Base-by-base conservation (phyloP, 2,329 filamentous ascomycete species). In the Monilinia fructicola region DNA sequence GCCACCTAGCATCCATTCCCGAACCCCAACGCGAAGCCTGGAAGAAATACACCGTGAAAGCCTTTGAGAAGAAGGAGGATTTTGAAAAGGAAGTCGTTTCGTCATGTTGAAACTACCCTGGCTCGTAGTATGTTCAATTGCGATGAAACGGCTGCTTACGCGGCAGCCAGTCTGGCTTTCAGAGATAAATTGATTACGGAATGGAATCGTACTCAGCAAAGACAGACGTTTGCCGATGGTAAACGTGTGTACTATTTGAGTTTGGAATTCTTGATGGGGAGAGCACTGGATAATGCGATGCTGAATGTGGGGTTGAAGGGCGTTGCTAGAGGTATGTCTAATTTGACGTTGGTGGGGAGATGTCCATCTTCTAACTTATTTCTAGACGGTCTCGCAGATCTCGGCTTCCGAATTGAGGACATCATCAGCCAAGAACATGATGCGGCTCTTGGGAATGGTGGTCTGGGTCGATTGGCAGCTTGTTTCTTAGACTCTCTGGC, bases 201-300 rank as follows among this genome's bases (percentile, higher is more conserved):
- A 73, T 99, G 95, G 95, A 99, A 98, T 82, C 93, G 90, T 80
- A 99, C 95, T 56, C 95, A 99, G 81, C 95, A 99, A 82, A 89
- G 90, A 69, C 95, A 99, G 80, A 97, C 94, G 0, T 92, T 91
- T 74, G 84, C 86, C 67, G 95, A 98, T 77, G 88, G 87, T 79
- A 99, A 99, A 85, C 88, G 95, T 69, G 86, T 99, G 73, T 99
- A 99, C 82, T 99, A 99, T 78, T 86, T 99, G 68, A 97, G 93
- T 72, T 87, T 99, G 67, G 95, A 99, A 80, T 99, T 99, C 75
- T 81, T 99, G 75, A 99, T 99, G 95, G 95, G 95, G 53, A 86
- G 95, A 76, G 91, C 95, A 56, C 82, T 99, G 70, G 95, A 99
- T 83, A 99, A 99, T 86, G 94, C 95, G 70, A 97, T 99, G 92